Base-by-base conservation (phyloP, 768 basidiomycete species). In the Termitomyces sp. region DNA sequence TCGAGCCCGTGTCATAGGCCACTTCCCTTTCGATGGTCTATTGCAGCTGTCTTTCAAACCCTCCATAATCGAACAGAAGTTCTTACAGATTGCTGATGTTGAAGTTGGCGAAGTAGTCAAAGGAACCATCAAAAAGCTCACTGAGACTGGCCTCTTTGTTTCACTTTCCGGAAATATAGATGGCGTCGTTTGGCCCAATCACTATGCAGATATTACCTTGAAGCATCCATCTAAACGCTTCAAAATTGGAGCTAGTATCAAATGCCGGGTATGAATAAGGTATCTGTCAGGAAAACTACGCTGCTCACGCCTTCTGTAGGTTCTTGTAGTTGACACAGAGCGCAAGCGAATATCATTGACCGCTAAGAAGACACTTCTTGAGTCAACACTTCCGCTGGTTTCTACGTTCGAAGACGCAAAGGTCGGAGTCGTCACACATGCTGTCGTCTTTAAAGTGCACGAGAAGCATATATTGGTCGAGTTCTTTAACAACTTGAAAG, bases 201-300 rank as follows among this genome's bases (percentile, higher is more conserved):
- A 98, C 71, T 97, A 92, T 71, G 94, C 97, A 12, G 97, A 99
- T 72, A 95, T 98, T 68, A 71, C 78, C n/a, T 81, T 98, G 67
- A 97, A 95, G 70, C 91, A 98, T 71, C 96, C 96, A 11, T 87
- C 93, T 46, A 92, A 88, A 75, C 84, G 89, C 62, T 99, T 97
- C 79, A 95, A 93, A 69, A 77, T 82, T 22, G 96, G 95, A 28
- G 81, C 82, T 4, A 83, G 71, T 55, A 90, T 98, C 73, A 96
- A 91, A 76, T 95, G 93, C 67, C 79, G 93, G 61, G 95, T 94
- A 74, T 7, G 88, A 76, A 1, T 55, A 13, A 49, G 18, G 44
- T 15, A 49, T 57, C 3, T 57, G 20, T 12, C 48, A 16, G 42
- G 20, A 24, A 16, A 28, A 44, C 9, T 28, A 46, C 54, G 48